Evolutionary conservation across 306 rosid species (phyloP).

Genomic region (Gynostemma pentaphyllum): DNA sequence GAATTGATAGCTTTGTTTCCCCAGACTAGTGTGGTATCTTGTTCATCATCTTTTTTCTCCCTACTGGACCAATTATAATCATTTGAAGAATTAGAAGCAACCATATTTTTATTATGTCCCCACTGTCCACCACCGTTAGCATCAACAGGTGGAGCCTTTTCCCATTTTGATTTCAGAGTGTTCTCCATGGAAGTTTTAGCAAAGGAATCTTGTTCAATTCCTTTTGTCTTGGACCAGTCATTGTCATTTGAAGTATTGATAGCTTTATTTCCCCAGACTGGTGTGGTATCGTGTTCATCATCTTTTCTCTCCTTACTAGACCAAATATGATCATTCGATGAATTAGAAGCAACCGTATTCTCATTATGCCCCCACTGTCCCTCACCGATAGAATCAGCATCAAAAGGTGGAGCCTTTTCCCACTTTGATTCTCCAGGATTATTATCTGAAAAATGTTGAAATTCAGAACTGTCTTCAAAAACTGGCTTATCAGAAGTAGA

Average conservation of each 20-base stretch:
- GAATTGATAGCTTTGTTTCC: too few species aligned
- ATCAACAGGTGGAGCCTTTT: conserved; percentile 15
- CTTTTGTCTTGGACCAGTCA: too few species aligned
- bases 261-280: conserved; percentile 15
- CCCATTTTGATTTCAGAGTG: conserved; percentile 31
- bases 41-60: too few species aligned
- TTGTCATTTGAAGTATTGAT: not conserved
- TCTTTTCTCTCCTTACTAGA: conserved; percentile 16
- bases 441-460: conserved; percentile 15
- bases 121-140: conserved; percentile 10
- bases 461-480: conserved; percentile 54
- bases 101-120: conserved; percentile 5
- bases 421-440: conserved; percentile 19
- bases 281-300: not conserved
- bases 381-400: conserved; percentile 1
- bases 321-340: conserved; percentile 8
- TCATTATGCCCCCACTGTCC: conserved; percentile 9
- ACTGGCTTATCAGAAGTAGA: conserved; percentile 47
- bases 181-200: too few species aligned
- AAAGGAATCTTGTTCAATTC: too few species aligned
- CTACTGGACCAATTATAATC: too few species aligned
- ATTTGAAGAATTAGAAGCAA: conserved; percentile 5
- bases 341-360: conserved; percentile 7
- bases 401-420: conserved; percentile 20
- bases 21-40: too few species aligned